A percentile compares a stretch with the other conserved stretches of the same genome.
These are phyloP conservation scores for Trametes punicea DNA, from an alignment of 768 basidiomycete genomes.

Conservation along the genomic window DNA sequence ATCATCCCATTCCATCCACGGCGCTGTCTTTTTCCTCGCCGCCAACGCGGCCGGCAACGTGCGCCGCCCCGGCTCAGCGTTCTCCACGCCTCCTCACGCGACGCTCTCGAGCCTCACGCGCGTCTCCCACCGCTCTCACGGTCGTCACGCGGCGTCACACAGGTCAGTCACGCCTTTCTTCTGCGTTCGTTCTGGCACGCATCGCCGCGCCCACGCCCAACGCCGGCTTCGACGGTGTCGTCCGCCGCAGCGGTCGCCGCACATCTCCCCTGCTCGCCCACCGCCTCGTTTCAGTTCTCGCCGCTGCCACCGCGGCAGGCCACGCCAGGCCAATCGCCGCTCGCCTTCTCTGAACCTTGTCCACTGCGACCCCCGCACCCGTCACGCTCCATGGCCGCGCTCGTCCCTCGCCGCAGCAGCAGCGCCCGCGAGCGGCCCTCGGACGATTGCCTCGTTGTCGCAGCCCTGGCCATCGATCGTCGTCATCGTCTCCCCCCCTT, in stretches of 20 bases:
- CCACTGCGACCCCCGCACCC: constrained; percentile 11
- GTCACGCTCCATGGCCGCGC: constrained; percentile 7
- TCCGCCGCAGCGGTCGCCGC: not conserved
- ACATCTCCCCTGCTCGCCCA: no score
- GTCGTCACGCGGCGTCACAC: constrained; percentile 9
- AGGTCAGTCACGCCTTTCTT: not conserved
- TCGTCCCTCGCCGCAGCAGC: constrained; percentile 8
- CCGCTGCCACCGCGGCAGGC: constrained; percentile 10
- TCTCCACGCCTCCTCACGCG: constrained; percentile 67
- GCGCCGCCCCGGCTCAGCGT: constrained; percentile 51
- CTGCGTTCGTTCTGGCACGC: not conserved
- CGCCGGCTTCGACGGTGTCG: not conserved
- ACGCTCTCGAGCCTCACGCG: not conserved
- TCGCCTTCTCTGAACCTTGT: constrained; percentile 22
- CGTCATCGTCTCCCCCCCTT: not conserved
- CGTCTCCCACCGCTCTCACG: not conserved
- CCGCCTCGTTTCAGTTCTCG: not conserved
- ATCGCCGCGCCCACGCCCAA: not conserved
- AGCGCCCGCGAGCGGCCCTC: no score
- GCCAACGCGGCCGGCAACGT: constrained; percentile 70
- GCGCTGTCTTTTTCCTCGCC: constrained; percentile 65
- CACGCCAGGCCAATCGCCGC: constrained; percentile 11
- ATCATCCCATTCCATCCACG: constrained; percentile 18
- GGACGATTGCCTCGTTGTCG: not conserved
- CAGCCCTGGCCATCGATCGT: not conserved